These are phyloP conservation scores for Pseudogymnoascus sp. DNA, from an alignment of 2,329 filamentous ascomycete genomes.

Conservation along the genomic window DNA sequence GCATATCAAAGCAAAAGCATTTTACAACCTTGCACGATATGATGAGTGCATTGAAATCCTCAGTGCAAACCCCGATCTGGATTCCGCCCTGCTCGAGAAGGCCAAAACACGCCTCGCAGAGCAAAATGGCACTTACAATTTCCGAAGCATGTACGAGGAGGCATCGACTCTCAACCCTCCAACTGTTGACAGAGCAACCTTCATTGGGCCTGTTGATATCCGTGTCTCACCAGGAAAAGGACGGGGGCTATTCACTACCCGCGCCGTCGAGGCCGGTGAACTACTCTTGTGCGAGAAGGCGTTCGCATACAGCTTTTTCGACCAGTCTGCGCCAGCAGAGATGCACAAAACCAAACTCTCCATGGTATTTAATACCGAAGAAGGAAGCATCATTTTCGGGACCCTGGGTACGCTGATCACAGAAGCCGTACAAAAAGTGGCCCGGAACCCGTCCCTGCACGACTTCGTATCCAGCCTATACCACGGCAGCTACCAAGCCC, in stretches of 20 bases:
- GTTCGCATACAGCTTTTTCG: conserved; percentile 33
- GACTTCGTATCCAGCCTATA: conserved; percentile 32
- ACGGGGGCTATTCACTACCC: conserved; percentile 44
- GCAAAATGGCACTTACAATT: conserved; percentile 35
- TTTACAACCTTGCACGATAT: not conserved
- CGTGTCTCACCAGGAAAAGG: conserved; percentile 35
- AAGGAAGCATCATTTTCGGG: not conserved
- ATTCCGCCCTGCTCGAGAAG: not conserved
- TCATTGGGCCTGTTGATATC: conserved; percentile 35
- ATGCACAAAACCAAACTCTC: not conserved
- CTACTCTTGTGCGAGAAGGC: conserved; percentile 51
- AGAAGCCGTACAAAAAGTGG: conserved; percentile 39
- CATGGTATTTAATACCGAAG: conserved; percentile 7
- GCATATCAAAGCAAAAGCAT: not conserved
- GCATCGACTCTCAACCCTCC: conserved; percentile 31
- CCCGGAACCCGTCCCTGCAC: conserved; percentile 32
- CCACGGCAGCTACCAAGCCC: conserved; percentile 34
- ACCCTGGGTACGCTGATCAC: conserved; percentile 29
- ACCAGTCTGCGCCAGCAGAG: not conserved
- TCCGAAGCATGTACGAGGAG: conserved; percentile 31
- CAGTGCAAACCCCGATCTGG: not conserved
- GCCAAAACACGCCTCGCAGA: conserved; percentile 32
- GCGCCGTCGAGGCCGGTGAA: conserved; percentile 40
- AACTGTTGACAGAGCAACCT: conserved; percentile 42
- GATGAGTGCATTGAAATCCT: conserved; percentile 19